Conservation (phyloP, 257 asterid genomes). For the Primulina huaijiensis region DNA sequence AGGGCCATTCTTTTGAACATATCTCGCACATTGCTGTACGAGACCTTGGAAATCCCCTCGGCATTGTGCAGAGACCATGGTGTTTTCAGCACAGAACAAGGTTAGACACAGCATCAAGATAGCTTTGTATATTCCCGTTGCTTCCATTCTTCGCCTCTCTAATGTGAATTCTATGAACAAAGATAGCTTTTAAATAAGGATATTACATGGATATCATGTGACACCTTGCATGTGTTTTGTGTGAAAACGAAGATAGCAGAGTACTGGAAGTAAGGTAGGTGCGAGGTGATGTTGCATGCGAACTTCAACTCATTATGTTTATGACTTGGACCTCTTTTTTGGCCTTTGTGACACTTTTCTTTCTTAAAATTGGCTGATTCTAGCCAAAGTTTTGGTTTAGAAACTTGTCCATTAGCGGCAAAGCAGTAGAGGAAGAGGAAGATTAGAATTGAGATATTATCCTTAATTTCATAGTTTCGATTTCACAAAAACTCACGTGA, state of each 20-base stretch:
- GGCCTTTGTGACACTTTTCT: too few relatives aligned
- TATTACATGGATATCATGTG: neutral
- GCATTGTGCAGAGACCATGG: slow-evolving; percentile 48
- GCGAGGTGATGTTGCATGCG: neutral
- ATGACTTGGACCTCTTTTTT: neutral
- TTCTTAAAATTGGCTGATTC: too few relatives aligned
- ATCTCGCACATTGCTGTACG: slow-evolving; percentile 44
- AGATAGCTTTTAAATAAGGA: slow-evolving; percentile 1
- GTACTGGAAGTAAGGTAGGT: too few relatives aligned
- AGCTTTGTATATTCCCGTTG: slow-evolving; percentile 28
- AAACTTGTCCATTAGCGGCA: too few relatives aligned
- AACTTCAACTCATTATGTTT: neutral
- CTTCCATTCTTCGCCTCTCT: neutral
- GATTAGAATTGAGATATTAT: too few relatives aligned
- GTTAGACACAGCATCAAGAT: slow-evolving; percentile 17
- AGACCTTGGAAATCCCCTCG: slow-evolving; percentile 57
- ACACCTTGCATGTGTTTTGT: neutral
- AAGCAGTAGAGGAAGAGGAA: too few relatives aligned
- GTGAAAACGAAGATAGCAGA: neutral
- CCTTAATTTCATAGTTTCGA: too few relatives aligned
- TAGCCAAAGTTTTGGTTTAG: too few relatives aligned
- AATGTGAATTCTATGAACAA: neutral
- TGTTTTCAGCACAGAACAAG: slow-evolving; percentile 21
- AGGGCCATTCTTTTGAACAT: slow-evolving; percentile 50
- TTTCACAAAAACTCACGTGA: too few relatives aligned